Evolutionary conservation across 345 rosid species (phyloP).

Genomic region (Brassica carinata): DNA sequence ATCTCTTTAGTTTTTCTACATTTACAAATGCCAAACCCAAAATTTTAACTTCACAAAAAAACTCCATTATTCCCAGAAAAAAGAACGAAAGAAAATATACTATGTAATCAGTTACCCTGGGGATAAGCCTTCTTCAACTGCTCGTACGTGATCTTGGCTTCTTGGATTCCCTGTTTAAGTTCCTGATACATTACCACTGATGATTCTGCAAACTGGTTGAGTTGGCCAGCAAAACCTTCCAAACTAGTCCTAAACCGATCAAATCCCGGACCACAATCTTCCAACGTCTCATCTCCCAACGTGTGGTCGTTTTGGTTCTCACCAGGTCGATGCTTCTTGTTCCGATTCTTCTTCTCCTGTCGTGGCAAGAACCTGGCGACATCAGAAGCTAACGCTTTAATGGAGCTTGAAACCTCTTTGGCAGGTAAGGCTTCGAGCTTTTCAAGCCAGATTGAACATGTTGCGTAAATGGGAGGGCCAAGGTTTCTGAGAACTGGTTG

Average conservation of each 20-base stretch:
- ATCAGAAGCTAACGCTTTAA: conserved; percentile 65
- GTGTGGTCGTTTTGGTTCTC: conserved; percentile 46
- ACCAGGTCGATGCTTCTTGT: conserved; percentile 46
- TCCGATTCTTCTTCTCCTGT: conserved; percentile 74
- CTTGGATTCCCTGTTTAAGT: conserved; percentile 49
- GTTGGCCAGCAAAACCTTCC: conserved; percentile 55
- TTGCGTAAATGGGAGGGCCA: conserved; percentile 83
- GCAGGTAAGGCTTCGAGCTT: conserved; percentile 50
- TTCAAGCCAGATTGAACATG: conserved; percentile 75
- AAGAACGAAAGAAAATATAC: background rate
- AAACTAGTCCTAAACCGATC: conserved; percentile 61
- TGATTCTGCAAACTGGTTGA: conserved; percentile 53
- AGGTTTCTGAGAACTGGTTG: background rate
- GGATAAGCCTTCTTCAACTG: conserved; percentile 43
- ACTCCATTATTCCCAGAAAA: background rate
- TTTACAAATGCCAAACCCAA: conserved; percentile 40
- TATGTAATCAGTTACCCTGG: conserved; percentile 1
- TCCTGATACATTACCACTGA: conserved; percentile 60
- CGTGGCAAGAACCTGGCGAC: conserved; percentile 63
- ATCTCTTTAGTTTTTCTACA: conserved; percentile 13
- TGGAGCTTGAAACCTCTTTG: conserved; percentile 65
- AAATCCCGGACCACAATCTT: conserved; percentile 55
- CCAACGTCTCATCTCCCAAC: conserved; percentile 57
- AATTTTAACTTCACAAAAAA: background rate
- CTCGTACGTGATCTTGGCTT: conserved; percentile 48